These are phyloP conservation scores for Anethum foeniculum DNA, from an alignment of 140 eudicot genomes.

Conservation along the genomic window DNA sequence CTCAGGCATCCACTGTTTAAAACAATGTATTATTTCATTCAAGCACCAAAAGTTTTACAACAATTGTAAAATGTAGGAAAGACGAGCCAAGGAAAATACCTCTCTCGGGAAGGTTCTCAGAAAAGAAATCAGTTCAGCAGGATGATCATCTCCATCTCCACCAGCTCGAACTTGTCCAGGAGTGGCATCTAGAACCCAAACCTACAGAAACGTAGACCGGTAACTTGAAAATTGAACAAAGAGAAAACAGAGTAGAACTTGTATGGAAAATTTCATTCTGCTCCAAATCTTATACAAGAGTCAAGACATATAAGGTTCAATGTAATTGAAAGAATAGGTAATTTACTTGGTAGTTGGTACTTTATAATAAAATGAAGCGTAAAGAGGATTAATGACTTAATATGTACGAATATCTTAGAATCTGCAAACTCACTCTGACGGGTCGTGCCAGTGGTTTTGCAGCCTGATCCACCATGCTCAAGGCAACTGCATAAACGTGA, in stretches of 20 bases:
- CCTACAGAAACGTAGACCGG: conserved; percentile 32
- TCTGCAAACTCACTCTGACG: conserved; percentile 60
- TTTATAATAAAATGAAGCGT: neutral
- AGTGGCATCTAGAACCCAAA: conserved; percentile 94
- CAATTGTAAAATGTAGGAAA: neutral
- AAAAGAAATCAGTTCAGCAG: conserved; percentile 79
- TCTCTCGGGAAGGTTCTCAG: conserved; percentile 50
- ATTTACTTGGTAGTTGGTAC: neutral
- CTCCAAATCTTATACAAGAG: neutral
- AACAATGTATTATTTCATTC: neutral
- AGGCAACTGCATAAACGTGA: conserved; percentile 53
- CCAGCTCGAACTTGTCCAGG: conserved; percentile 98
- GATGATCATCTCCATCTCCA: conserved; percentile 92
- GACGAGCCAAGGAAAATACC: conserved; percentile 30
- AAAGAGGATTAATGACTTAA: neutral
- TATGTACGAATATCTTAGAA: neutral
- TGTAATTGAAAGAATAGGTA: neutral
- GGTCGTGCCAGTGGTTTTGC: conserved; percentile 96
- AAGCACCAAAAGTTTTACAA: neutral
- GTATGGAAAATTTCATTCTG: neutral
- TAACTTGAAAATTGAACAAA: neutral
- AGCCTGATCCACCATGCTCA: conserved; percentile 98
- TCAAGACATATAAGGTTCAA: neutral
- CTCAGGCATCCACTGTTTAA: neutral
- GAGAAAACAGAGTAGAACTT: neutral